Evolutionary conservation across 148 eudicot species (phyloP).

Genomic region (Rhododendron williamsianum): DNA sequence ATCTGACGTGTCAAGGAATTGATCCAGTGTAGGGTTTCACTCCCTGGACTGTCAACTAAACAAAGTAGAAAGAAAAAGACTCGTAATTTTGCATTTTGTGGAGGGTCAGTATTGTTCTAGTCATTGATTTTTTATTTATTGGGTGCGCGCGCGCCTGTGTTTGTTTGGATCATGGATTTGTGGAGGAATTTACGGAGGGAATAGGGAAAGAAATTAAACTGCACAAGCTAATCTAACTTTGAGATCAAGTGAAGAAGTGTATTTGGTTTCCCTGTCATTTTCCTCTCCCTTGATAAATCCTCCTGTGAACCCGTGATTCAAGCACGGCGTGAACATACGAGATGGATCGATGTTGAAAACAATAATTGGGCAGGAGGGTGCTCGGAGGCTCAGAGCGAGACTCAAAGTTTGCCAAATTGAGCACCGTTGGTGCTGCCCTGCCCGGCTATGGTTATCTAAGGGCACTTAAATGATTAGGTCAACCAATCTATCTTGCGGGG

Average conservation of each 20-base stretch:
- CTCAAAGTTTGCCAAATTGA: background rate
- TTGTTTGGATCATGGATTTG: background rate
- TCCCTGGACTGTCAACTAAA: background rate
- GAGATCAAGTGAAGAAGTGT: background rate
- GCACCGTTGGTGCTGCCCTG: background rate
- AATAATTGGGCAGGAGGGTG: background rate
- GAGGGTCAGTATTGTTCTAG: background rate
- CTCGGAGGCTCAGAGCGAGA: background rate
- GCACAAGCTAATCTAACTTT: background rate
- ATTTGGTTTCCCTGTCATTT: background rate
- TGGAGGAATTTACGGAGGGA: background rate
- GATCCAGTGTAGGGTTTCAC: background rate
- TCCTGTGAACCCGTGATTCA: background rate
- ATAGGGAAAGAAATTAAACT: background rate
- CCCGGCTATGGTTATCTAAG: background rate
- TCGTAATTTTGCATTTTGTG: background rate
- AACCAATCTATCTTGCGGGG: background rate
- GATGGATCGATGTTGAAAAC: background rate
- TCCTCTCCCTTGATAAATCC: background rate
- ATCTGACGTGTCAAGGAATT: background rate
- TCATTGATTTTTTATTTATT: background rate
- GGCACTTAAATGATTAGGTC: background rate
- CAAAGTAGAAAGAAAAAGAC: background rate
- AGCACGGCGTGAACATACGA: background rate
- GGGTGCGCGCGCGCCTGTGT: background rate